Percentiles rank a stretch among this genome's conserved stretches.
Conservation (phyloP, 331 rosid genomes). For the Acacia pycnantha region DNA sequence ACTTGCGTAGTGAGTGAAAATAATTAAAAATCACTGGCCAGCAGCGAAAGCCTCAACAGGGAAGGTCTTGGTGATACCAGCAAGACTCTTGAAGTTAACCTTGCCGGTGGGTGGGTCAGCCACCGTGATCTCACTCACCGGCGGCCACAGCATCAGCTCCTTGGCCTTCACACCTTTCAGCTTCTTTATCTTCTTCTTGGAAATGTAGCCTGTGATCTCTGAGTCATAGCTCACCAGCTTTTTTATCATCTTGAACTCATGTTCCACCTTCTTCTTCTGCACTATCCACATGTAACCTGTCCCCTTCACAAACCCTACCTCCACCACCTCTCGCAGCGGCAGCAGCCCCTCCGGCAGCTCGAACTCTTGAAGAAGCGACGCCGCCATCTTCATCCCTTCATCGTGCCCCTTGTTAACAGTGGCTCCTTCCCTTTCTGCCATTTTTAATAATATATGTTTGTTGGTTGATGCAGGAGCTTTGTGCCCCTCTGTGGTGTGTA, state of each 20-base stretch:
- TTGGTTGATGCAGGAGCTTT: constrained; percentile 7
- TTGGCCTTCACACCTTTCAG: constrained; percentile 90
- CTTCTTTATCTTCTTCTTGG: constrained; percentile 68
- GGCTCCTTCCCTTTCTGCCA: constrained; percentile 85
- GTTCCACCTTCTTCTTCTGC: constrained; percentile 86
- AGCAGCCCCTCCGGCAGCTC: constrained; percentile 77
- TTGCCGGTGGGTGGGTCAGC: constrained; percentile 61
- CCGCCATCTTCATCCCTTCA: constrained; percentile 59
- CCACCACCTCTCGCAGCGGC: constrained; percentile 64
- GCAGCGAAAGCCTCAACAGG: constrained; percentile 88
- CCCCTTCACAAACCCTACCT: constrained; percentile 69
- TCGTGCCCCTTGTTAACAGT: constrained; percentile 67
- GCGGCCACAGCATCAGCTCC: constrained; percentile 94
- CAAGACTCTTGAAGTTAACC: constrained; percentile 90
- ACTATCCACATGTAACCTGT: constrained; percentile 84
- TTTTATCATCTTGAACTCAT: constrained; percentile 65
- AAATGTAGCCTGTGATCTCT: constrained; percentile 58
- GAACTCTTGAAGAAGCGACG: constrained; percentile 59
- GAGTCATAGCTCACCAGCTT: constrained; percentile 77
- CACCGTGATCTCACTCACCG: constrained; percentile 68
- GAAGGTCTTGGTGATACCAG: constrained; percentile 89
- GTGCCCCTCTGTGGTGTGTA: neutral
- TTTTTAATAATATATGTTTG: neutral
- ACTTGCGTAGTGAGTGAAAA: neutral
- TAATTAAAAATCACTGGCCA: constrained; percentile 32